A percentile compares a stretch with the other conserved stretches of the same genome.
Conservation (phyloP, 495 filamentous ascomycete genomes). For the Penicillium fimorum region DNA sequence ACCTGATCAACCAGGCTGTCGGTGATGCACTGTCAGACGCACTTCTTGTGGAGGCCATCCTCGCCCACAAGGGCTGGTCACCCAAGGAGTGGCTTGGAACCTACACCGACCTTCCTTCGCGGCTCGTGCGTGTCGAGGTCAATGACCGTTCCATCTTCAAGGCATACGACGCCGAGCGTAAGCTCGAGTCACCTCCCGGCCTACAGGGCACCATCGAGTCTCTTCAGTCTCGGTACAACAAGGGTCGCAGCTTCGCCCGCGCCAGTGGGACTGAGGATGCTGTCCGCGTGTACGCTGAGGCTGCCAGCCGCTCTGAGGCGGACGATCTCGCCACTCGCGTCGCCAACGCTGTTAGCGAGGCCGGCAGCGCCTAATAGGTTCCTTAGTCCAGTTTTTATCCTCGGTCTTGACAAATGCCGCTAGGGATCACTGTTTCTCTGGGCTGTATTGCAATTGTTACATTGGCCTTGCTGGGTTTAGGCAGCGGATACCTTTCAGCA, state of each 20-base stretch:
- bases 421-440: not conserved
- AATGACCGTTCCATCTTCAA: slow-evolving; percentile 82
- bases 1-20: slow-evolving; percentile 96
- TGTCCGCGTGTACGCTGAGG: slow-evolving; percentile 95
- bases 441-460: slow-evolving; percentile 2
- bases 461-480: slow-evolving; percentile 1
- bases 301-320: slow-evolving; percentile 76
- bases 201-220: slow-evolving; percentile 83
- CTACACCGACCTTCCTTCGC: slow-evolving; percentile 93
- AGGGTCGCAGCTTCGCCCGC: slow-evolving; percentile 85
- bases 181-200: slow-evolving; percentile 72
- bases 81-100: slow-evolving; percentile 89
- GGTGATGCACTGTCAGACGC: slow-evolving; percentile 95
- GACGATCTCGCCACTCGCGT: slow-evolving; percentile 85
- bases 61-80: slow-evolving; percentile 91
- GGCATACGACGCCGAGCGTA: slow-evolving; percentile 87
- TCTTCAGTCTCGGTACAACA: slow-evolving; percentile 83
- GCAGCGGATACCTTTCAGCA: not conserved
- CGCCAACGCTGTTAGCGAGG: slow-evolving; percentile 63
- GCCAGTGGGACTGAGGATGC: slow-evolving; percentile 96
- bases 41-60: slow-evolving; percentile 91
- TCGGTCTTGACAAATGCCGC: not conserved
- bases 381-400: no score
- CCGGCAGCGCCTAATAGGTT: slow-evolving; percentile 28
- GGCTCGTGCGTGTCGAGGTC: slow-evolving; percentile 90